Base-by-base conservation (phyloP, 2,329 filamentous ascomycete species). In the Exophiala phaeomuriformis region DNA sequence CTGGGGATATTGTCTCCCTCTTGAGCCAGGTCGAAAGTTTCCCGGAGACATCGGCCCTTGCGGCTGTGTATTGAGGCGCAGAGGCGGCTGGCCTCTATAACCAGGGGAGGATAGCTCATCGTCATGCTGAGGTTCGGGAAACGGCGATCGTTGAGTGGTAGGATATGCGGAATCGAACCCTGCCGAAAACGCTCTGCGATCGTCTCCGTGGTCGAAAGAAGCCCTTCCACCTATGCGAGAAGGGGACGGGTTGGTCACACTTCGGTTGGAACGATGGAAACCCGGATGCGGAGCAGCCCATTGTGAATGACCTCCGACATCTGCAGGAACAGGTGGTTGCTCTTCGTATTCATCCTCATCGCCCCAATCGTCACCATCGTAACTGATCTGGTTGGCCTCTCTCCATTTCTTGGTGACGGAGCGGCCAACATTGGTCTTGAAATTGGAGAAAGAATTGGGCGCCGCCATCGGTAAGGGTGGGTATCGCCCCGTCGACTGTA, bases 331-430 rank as follows among this genome's bases (percentile, higher is more conserved):
- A 55, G 63, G 60, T 10, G 61, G 56, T 31, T 63, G 64, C 42
- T 78, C 75, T 51, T 79, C 75, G 50, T 82, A 72, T 3, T 77
- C 75, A 32, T 83, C 77, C 41, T 72, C 72, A 33, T 81, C 85
- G 35, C 89, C 91, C 90, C 91, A 96, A 66, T 95, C 91, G 64
- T 94, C 90, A 59, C 90, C 91, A 64, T 91, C 90, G 66, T 97
- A 97, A 66, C 82, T 87, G 63, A 86, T 84, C 54, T 82, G 78
- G 69, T 90, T 91, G 35, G 91, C 91, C 65, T 95, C 86, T 36
- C 91, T 85, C 91, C 91, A 97, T 79, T 95, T 95, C 71, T 85
- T 87, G 51, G 90, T 96, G 73, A 95, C 95, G 52, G 83, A 80
- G 57, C 91, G 84, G 71, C 88, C 91, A 46, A 96, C 84, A 68